Evolutionary conservation across 495 filamentous ascomycete species (phyloP), one percentile per base, ranked within the genome.

Genomic region (Penicillium coprophilum): DNA sequence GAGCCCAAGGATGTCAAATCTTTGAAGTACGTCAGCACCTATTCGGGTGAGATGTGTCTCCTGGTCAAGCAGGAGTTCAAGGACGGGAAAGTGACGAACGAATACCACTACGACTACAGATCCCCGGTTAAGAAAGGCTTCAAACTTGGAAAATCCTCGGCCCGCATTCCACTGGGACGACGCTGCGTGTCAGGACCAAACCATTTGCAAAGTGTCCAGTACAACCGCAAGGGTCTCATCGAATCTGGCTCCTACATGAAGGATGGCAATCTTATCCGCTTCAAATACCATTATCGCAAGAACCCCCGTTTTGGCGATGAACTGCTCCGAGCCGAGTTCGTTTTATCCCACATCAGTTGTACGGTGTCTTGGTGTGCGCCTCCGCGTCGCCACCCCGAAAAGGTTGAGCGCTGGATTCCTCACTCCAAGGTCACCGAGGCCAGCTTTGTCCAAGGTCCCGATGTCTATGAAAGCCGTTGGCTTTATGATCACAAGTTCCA

Each of bases 401-500:
- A 79, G 66, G 66, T 77, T 19, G 78, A 85, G 20, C 71, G 73
- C 41, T 86, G 82, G 82, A 83, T 85, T 50, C 82, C 82, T 27
- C 80, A 81, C 61, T 76, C 82, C 6, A 81, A 81, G 50, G 80
- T 85, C 3, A 82, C 77, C 7, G 80, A 84, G 61, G 82, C 81
- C 6, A 85, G 77, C 5, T 84, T 84, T 52, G 74, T 81, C 9
- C 74, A 82, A 54, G 79, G 74, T 17, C 60, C 74, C 10, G 75
- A 83, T 61, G 78, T 82, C 17, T 85, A 81, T 48, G 74, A 82
- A 50, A 72, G 76, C 51, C 76, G 70, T 23, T 85, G 82, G 82
- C 57, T 77, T 7, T 86, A 86, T 50, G 81, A 85, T 55, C 83
- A 86, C 66, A 83, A 84, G 64, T 85, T 81, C 63, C 81, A 85